These are phyloP conservation scores for Atractiella rhizophila DNA, from an alignment of 768 basidiomycete species.

Conservation along the genomic window DNA sequence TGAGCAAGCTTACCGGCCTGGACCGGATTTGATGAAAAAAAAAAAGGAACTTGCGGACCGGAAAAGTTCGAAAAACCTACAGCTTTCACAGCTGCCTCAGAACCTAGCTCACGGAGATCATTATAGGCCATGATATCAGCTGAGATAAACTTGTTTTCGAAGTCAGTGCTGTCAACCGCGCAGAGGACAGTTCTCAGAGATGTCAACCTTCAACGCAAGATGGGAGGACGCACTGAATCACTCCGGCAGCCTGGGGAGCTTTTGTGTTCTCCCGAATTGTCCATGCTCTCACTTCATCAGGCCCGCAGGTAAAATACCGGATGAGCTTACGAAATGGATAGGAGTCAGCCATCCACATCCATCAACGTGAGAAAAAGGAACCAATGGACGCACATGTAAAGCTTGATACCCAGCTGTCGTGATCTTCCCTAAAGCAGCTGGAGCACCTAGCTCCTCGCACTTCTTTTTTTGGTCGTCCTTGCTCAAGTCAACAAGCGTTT, in stretches of 20 bases:
- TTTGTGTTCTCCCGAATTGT: conserved; percentile 81
- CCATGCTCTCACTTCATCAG: conserved; percentile 93
- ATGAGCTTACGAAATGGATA: conserved; percentile 35
- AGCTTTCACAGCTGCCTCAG: conserved; percentile 74
- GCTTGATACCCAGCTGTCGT: conserved; percentile 76
- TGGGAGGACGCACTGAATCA: conserved; percentile 45
- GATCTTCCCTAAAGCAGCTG: conserved; percentile 53
- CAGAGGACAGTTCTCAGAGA: background rate
- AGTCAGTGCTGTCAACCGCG: background rate
- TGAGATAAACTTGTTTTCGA: conserved; percentile 38
- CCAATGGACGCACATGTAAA: conserved; percentile 37
- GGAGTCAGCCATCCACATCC: background rate
- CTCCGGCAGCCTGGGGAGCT: conserved; percentile 90
- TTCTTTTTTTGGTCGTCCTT: conserved; percentile 37
- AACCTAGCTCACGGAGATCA: conserved; percentile 73
- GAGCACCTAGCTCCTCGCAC: conserved; percentile 47
- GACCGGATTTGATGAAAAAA: background rate
- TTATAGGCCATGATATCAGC: conserved; percentile 87
- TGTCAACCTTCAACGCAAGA: background rate
- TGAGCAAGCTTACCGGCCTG: conserved; percentile 5
- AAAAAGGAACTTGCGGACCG: background rate
- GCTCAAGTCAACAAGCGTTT: conserved; percentile 41
- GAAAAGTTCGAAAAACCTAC: conserved; percentile 19
- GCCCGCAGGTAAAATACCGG: conserved; percentile 91
- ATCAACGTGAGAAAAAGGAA: background rate